These are phyloP conservation scores for Linum lewisii DNA, from an alignment of 345 rosid genomes.

Conservation along the genomic window DNA sequence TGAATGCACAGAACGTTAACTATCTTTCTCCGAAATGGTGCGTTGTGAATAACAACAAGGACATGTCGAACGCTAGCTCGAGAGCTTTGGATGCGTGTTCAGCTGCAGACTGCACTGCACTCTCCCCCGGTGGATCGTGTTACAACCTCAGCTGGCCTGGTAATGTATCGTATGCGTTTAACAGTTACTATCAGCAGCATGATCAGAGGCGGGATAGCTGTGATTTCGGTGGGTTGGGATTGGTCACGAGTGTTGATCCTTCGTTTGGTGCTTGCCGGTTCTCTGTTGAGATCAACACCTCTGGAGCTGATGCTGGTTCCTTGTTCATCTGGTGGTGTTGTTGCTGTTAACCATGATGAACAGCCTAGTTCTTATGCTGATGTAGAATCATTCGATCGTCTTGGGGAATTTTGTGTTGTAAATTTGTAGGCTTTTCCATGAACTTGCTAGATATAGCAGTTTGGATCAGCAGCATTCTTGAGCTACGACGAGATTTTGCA, in stretches of 20 bases:
- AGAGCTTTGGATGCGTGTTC: constrained; percentile 56
- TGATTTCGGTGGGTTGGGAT: constrained; percentile 72
- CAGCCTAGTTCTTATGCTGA: neutral
- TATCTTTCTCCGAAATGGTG: constrained; percentile 86
- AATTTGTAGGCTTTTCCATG: too few species aligned
- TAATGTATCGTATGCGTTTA: constrained; percentile 76
- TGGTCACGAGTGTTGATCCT: constrained; percentile 83
- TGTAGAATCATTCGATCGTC: too few species aligned
- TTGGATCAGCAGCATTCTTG: too few species aligned
- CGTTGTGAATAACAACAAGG: constrained; percentile 60
- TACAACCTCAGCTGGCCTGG: constrained; percentile 63
- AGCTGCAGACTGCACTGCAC: constrained; percentile 55
- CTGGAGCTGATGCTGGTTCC: constrained; percentile 28
- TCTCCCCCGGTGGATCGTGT: constrained; percentile 74
- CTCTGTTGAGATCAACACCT: constrained; percentile 41
- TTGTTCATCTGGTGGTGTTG: constrained; percentile 12
- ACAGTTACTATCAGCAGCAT: constrained; percentile 78
- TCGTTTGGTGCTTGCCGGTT: constrained; percentile 55
- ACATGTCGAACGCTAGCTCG: constrained; percentile 61
- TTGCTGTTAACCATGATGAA: constrained; percentile 10
- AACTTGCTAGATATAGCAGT: too few species aligned
- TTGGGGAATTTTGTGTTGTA: too few species aligned
- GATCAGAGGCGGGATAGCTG: constrained; percentile 69
- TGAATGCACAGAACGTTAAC: constrained; percentile 56
- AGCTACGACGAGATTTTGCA: too few species aligned